Conservation (phyloP, 192 early-diverging fungal genomes). For the Podila minutissima region DNA sequence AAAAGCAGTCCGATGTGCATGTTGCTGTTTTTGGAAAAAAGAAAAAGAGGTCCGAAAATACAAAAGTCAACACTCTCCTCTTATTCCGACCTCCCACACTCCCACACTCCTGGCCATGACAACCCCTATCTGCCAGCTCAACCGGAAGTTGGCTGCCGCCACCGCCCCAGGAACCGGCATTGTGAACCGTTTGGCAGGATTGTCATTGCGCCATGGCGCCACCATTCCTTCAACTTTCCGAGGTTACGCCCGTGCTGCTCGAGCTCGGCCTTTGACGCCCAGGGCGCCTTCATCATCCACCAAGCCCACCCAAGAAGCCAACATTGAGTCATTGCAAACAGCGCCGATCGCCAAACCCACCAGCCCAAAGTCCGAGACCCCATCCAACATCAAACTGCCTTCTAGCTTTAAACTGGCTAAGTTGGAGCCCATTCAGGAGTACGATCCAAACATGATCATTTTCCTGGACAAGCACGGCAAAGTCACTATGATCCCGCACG, state of each 20-base stretch:
- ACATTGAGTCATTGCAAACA: background rate
- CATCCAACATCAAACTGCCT: constrained; percentile 19
- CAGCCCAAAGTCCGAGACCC: background rate
- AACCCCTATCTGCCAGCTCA: background rate
- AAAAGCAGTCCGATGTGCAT: too few relatives aligned
- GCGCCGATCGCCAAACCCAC: background rate
- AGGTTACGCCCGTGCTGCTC: constrained; percentile 36
- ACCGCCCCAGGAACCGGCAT: background rate
- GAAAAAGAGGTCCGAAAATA: background rate
- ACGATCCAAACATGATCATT: constrained; percentile 50
- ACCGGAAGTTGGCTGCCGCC: background rate
- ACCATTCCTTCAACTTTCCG: constrained; percentile 1
- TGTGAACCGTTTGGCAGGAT: constrained; percentile 5
- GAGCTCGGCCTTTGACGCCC: constrained; percentile 24
- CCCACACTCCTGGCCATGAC: background rate
- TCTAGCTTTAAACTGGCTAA: constrained; percentile 28
- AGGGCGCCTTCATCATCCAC: constrained; percentile 8
- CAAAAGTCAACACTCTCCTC: constrained; percentile 5
- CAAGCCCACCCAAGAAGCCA: background rate
- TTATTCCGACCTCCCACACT: background rate
- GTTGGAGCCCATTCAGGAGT: constrained; percentile 6
- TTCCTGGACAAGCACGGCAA: constrained; percentile 49
- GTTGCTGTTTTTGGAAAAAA: background rate
- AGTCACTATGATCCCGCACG: constrained; percentile 41
- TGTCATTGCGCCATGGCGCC: background rate